Evolutionary conservation across 2,329 filamentous ascomycete species (phyloP).

Genomic region (Graphilbum ipis-grandicollis): DNA sequence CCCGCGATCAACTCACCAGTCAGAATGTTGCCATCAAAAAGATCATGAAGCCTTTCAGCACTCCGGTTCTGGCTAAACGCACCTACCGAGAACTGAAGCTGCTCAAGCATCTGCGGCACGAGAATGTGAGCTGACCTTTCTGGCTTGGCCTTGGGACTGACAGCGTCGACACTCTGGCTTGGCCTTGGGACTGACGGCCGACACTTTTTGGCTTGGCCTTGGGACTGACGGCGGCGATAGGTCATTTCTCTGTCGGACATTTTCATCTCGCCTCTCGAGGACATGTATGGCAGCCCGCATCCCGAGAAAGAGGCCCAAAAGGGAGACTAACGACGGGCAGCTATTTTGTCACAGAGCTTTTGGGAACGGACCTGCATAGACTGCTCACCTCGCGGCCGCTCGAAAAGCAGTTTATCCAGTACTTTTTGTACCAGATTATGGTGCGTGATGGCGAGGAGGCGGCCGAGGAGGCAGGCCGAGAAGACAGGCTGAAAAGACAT

Average conservation of each 20-base stretch:
- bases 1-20: conserved; percentile 90
- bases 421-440: conserved; percentile 98
- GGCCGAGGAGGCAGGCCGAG: background rate
- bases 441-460: conserved; percentile 30
- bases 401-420: conserved; percentile 99
- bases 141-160: background rate
- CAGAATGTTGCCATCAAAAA: conserved; percentile 98
- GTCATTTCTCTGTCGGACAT: conserved; percentile 98
- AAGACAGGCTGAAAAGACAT: background rate
- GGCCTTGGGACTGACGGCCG: too few relatives aligned
- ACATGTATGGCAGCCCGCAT: conserved; percentile 53
- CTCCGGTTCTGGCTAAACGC: conserved; percentile 91
- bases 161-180: background rate
- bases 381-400: conserved; percentile 87
- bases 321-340: too few relatives aligned
- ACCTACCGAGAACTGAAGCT: conserved; percentile 97
- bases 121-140: conserved; percentile 53
- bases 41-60: conserved; percentile 99
- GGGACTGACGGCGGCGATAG: too few relatives aligned
- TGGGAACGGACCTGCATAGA: conserved; percentile 91
- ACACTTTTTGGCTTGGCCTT: too few relatives aligned
- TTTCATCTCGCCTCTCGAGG: conserved; percentile 96
- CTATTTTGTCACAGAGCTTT: conserved; percentile 94
- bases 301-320: too few relatives aligned
- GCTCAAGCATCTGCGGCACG: conserved; percentile 87